phyloP scores from a whole-genome alignment of 2,329 filamentous ascomycete species.

The Paracorniculantispora psalliotae region DNA sequence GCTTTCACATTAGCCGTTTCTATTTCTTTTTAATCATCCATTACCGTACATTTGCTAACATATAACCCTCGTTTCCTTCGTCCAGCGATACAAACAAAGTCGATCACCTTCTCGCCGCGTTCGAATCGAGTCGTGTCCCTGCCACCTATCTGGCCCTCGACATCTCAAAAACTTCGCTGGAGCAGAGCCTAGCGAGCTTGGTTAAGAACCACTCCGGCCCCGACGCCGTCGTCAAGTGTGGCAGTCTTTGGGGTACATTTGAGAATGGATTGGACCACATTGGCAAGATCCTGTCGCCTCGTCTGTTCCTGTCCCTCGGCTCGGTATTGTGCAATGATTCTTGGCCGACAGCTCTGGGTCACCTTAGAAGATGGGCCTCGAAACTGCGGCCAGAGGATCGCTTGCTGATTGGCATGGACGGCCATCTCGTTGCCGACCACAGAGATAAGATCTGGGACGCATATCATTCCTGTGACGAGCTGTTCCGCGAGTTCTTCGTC shows the following conservation, averaged over 20 bases:
- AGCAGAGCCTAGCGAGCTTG: conserved; percentile 30
- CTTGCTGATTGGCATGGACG: conserved; percentile 39
- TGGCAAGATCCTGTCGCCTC: conserved; percentile 24
- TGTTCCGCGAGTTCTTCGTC: conserved; percentile 33
- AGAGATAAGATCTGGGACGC: conserved; percentile 35
- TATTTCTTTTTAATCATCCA: conserved; percentile 8
- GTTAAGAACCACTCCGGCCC: conserved; percentile 23
- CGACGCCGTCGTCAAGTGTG: conserved; percentile 27
- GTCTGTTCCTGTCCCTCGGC: conserved; percentile 36
- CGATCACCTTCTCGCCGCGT: conserved; percentile 31
- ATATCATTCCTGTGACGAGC: conserved; percentile 33
- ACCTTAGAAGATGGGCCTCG: conserved; percentile 33
- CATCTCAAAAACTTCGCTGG: conserved; percentile 33
- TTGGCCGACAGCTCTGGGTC: conserved; percentile 30
- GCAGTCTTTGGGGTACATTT: conserved; percentile 38
- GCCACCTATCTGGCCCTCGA: conserved; percentile 36
- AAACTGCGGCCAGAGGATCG: conserved; percentile 30
- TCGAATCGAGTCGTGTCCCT: conserved; percentile 26
- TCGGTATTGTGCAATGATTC: conserved; percentile 39
- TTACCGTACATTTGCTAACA: conserved; percentile 14
- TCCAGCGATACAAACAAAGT: conserved; percentile 37
- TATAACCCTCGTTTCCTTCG: conserved; percentile 2
- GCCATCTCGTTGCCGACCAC: conserved; percentile 28
- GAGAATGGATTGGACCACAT: conserved; percentile 30
- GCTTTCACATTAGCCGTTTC: not conserved